Base-by-base conservation (phyloP, 1,284 basidiomycete species). In the Austroboletus niveus region DNA sequence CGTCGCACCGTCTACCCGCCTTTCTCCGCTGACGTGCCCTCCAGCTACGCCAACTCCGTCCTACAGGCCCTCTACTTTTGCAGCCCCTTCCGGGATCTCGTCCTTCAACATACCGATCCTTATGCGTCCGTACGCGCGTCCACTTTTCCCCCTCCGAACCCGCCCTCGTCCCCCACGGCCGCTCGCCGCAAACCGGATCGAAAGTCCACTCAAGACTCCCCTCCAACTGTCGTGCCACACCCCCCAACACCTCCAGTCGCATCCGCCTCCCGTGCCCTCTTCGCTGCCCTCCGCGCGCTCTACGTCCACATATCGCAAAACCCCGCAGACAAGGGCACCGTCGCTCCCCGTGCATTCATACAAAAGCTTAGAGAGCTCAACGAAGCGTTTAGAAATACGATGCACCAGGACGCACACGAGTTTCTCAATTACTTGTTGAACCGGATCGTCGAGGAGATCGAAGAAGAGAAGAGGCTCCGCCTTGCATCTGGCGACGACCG, bases 351-450 rank as follows among this genome's bases (percentile, higher is more conserved):
- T 54, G 89, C 89, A 29, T 91, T 98, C 70, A 87, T 98, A 65
- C 87, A 92, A 60, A 94, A 94, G 63, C 80, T 97, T 61, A 91
- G 90, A 68, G 84, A 91, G 64, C 76, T 92, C 64, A 96, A 95
- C 70, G 89, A 89, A 63, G 77, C 87, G 49, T 98, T 94, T 69
- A 82, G 90, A 48, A 86, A 85, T 36, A 87, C 87, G 29, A 88
- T 87, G 79, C 95, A 95, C 64, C 94, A 98, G 67, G 95, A 98
- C 68, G 94, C 94, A 2, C 94, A 98, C 69, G 96, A 99, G 72
- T 98, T 99, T 71, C 78, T 98, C 48, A 98, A 96, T 68, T 97
- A 90, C 73, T 74, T 98, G 31, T 76, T 99, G 54, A 99, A 99
- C 70, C 86, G 82, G 69, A 87, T 98, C 48, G 89, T 93, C 34